Evolutionary conservation across 2,329 filamentous ascomycete genomes (phyloP), one percentile per base, ranked within the genome.

Genomic region (Xylariomycetidae sp.): DNA sequence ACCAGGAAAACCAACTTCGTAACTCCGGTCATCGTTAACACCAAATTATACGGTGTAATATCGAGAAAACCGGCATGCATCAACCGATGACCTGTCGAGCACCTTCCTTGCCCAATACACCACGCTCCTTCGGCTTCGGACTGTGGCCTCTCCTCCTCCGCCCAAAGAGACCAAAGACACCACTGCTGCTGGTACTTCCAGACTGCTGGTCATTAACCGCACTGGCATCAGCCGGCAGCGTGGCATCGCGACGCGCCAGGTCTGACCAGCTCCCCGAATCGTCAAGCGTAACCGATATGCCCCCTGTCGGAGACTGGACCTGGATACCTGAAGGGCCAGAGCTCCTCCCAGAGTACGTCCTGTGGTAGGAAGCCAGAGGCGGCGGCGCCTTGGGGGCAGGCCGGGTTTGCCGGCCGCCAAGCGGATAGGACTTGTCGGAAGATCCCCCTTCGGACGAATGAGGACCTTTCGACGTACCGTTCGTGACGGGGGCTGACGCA

Each of bases 91-190:
- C 76, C 44, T 88, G 82, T 56, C 92, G 74, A 9, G 92, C 89
- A 12, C 92, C 92, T 58, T 97, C 89, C 57, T 97, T 97, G 37
- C 92, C 92, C 38, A 98, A 57, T 6, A 98, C 89, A 38, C 92
- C 92, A 35, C 88, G 77, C 64, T 97, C 89, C 59, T 88, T 90
- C 16, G 89, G 89, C 65, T 95, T 96, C 2, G 92, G 92, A 57
- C 88, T 96, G 60, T 88, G 81, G 35, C 88, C 88, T 43, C 89
- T 88, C 67, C 87, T 95, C 66, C 94, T 95, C 52, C 89, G 74
- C 45, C 77, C 86, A 40, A 97, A 69, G 59, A 98, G 94, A 2
- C 88, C 86, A 45, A 97, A 82, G 73, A 96, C 90, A 33, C 89
- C 87, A 13, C 82, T 80, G n/a, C 80, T 34, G 9, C 44, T 37